A percentile compares a stretch with the other conserved stretches of the same genome.
These are phyloP conservation scores for Peronospora destructor DNA, from an alignment of 352 stramenopile genomes.

Conservation along the genomic window DNA sequence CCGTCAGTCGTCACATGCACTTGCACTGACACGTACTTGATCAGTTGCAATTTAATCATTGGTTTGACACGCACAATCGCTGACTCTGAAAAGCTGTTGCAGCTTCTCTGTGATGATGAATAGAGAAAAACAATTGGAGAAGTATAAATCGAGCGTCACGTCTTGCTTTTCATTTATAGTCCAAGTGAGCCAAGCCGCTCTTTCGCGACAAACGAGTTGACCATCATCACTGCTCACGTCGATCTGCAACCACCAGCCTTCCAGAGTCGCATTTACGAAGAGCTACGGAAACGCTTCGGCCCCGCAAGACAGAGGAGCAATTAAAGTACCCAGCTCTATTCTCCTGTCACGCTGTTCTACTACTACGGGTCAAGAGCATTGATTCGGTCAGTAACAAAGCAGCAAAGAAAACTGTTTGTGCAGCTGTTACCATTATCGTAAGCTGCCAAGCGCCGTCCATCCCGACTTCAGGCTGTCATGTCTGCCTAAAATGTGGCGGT, in stretches of 20 bases:
- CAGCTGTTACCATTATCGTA: no score
- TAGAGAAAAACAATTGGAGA: slow-evolving; percentile 14
- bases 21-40: slow-evolving; percentile 72
- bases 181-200: slow-evolving; percentile 43
- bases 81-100: slow-evolving; percentile 70
- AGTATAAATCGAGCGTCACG: background rate
- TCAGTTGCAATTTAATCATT: slow-evolving; percentile 68
- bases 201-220: slow-evolving; percentile 43
- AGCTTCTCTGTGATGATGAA: slow-evolving; percentile 48
- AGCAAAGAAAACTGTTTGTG: no score
- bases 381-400: no score
- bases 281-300: slow-evolving; percentile 47
- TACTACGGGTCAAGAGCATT: no score
- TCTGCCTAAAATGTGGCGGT: slow-evolving; percentile 70
- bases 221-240: slow-evolving; percentile 50
- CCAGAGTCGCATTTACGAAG: slow-evolving; percentile 46
- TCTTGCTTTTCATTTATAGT: slow-evolving; percentile 23
- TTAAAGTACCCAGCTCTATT: no score
- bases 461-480: slow-evolving; percentile 46
- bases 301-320: slow-evolving; percentile 23
- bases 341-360: no score
- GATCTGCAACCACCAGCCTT: slow-evolving; percentile 47
- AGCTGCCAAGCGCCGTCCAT: no score
- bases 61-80: slow-evolving; percentile 72
- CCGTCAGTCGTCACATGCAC: slow-evolving; percentile 52